Evolutionary conservation across 129 eudicot genomes (phyloP).

Genomic region (Deinandra increscens): DNA sequence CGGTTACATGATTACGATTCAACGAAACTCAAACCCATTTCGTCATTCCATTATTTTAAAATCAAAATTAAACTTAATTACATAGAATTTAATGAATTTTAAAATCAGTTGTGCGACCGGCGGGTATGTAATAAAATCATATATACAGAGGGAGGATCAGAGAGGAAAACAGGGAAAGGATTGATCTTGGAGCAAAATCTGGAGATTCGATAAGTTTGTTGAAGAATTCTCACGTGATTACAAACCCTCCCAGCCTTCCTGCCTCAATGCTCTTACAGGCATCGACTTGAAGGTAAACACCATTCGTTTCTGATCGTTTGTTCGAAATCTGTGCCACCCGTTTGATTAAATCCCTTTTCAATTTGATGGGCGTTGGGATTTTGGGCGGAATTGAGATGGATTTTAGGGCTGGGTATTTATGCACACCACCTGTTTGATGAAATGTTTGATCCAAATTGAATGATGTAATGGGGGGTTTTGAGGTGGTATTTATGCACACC

Average conservation of each 20-base stretch:
- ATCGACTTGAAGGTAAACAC: constrained; percentile 57
- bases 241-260: constrained; percentile 67
- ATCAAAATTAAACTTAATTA: not conserved
- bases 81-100: constrained; percentile 14
- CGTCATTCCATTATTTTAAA: too few relatives aligned
- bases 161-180: constrained; percentile 28
- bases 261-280: constrained; percentile 60
- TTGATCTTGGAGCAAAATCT: constrained; percentile 36
- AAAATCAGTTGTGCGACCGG: constrained; percentile 27
- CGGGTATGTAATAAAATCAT: constrained; percentile 31
- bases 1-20: too few relatives aligned
- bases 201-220: constrained; percentile 43
- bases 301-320: not conserved
- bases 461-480: not conserved
- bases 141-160: constrained; percentile 31
- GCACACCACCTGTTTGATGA: constrained; percentile 18
- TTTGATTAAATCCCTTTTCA: not conserved
- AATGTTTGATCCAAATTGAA: constrained; percentile 4
- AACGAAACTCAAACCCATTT: constrained; percentile 4
- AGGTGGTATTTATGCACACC: not conserved
- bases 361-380: not conserved
- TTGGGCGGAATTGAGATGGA: not conserved
- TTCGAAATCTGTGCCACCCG: not conserved
- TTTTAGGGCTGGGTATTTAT: not conserved
- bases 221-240: constrained; percentile 32